phyloP scores from a whole-genome alignment of 2,329 filamentous ascomycete genomes.

The Graphilbum sp. region DNA sequence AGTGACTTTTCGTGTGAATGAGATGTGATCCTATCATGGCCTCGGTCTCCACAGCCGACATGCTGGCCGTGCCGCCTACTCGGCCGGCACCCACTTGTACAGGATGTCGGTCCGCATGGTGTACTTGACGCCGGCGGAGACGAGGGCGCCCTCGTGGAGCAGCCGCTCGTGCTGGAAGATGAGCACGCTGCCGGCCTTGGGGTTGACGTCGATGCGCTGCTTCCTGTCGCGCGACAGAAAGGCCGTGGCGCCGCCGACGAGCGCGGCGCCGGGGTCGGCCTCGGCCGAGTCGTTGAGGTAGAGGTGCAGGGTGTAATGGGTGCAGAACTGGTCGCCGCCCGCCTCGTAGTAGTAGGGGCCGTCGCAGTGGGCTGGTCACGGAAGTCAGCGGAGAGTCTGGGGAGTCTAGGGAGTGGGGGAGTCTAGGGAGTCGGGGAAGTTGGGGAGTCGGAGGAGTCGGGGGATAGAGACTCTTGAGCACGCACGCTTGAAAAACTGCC shows the following conservation, averaged over 20 bases:
- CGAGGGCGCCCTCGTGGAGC: slow-evolving; percentile 36
- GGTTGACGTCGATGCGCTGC: slow-evolving; percentile 33
- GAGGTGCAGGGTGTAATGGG: slow-evolving; percentile 38
- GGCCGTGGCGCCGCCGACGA: slow-evolving; percentile 37
- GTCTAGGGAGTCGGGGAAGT: too few species aligned
- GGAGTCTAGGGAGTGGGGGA: too few species aligned
- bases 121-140: slow-evolving; percentile 35
- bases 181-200: slow-evolving; percentile 39
- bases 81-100: slow-evolving; percentile 1
- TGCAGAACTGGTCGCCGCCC: slow-evolving; percentile 27
- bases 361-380: slow-evolving; percentile 45
- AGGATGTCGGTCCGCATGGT: slow-evolving; percentile 39
- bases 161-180: slow-evolving; percentile 40
- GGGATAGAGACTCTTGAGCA: too few species aligned
- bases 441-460: too few species aligned
- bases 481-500: slow-evolving; percentile 53
- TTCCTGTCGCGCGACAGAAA: slow-evolving; percentile 29
- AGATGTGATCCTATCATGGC: too few species aligned
- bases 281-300: slow-evolving; percentile 35
- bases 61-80: too few species aligned
- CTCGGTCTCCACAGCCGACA: too few species aligned
- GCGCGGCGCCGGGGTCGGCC: slow-evolving; percentile 16
- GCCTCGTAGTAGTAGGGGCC: slow-evolving; percentile 36
- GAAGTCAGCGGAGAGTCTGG: neutral
- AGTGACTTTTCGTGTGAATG: too few species aligned